These are phyloP conservation scores for Trametes elegans DNA, from an alignment of 768 basidiomycete genomes.

Conservation along the genomic window DNA sequence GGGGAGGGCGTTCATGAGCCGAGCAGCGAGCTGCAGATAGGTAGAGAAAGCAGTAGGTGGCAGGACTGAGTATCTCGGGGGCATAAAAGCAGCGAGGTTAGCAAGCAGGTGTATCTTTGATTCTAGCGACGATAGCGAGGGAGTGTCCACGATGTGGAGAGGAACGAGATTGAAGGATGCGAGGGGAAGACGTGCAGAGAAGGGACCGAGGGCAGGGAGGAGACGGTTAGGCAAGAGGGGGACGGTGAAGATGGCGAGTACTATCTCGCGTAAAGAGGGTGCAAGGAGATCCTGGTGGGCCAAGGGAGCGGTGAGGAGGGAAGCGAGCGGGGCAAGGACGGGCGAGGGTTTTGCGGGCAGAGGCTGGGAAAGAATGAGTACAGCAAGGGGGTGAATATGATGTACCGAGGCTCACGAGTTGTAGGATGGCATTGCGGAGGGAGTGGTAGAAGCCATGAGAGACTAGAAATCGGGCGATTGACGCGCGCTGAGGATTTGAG, in stretches of 20 bases:
- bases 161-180: slow-evolving; percentile 35
- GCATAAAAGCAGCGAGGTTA: slow-evolving; percentile 64
- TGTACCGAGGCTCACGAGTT: slow-evolving; percentile 53
- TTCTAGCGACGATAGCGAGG: not conserved
- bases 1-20: slow-evolving; percentile 54
- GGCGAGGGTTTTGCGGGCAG: slow-evolving; percentile 55
- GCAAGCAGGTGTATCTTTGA: slow-evolving; percentile 62
- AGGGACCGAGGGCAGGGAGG: slow-evolving; percentile 53
- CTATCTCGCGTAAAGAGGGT: slow-evolving; percentile 38
- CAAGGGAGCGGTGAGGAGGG: slow-evolving; percentile 44
- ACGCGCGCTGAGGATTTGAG: slow-evolving; percentile 22
- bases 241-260: slow-evolving; percentile 63
- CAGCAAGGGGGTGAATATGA: not conserved
- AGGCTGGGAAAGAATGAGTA: slow-evolving; percentile 40
- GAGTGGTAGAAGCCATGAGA: slow-evolving; percentile 44
- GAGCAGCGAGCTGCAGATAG: slow-evolving; percentile 54
- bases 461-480: slow-evolving; percentile 46
- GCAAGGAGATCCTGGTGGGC: slow-evolving; percentile 32
- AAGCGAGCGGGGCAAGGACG: slow-evolving; percentile 45
- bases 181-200: slow-evolving; percentile 67
- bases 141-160: slow-evolving; percentile 17
- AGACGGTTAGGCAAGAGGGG: slow-evolving; percentile 78
- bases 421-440: slow-evolving; percentile 40
- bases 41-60: slow-evolving; percentile 42
- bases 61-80: slow-evolving; percentile 57